Evolutionary conservation across 1,284 basidiomycete species (phyloP), one percentile per base, ranked within the genome.

Genomic region (Cystobasidium pallidum): DNA sequence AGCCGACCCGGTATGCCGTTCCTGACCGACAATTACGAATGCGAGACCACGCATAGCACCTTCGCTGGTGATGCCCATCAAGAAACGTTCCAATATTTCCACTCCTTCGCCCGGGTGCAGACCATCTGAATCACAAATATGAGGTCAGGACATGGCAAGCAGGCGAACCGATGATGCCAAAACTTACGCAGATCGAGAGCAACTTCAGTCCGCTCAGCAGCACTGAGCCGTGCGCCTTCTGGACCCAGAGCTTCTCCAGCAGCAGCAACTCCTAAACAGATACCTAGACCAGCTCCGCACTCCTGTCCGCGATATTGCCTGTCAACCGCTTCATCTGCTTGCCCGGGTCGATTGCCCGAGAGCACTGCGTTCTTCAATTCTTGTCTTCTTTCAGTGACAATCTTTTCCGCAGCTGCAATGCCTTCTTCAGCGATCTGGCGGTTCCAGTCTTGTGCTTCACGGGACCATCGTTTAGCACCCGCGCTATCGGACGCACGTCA

Each of bases 391-490:
- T 94, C 92, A 55, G 88, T 84, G 17, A 98, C 89, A 30, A 96
- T 86, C 73, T 86, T 86, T 7, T 84, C 84, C 0, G 94, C 94
- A 1, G 92, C 91, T 43, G 75, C 58, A 86, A 86, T 21, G 85
- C 86, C 85, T 91, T 91, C 83, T 96, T 92, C 39, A 84, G 87
- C 84, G 90, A 98, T 95, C 80, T 91, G 90, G 47, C 87, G 87
- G 79, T 97, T 97, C 73, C 97, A 83, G 54, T 93, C 91, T 77
- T 95, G 92, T 3, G 94, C 95, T 79, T 98, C 94, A 47, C 91
- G 84, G 76, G 89, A 92, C 83, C 94, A 97, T 58, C 92, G 85
- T 81, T 96, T 95, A 26, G 95, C 95, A 0, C 91, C 90, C 0
- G 92, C 92, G 2, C 68, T 71, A 49, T 21, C 11, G 28, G 24